These are phyloP conservation scores for Ganoderma sp. DNA, from an alignment of 1,284 basidiomycete genomes.

Conservation along the genomic window DNA sequence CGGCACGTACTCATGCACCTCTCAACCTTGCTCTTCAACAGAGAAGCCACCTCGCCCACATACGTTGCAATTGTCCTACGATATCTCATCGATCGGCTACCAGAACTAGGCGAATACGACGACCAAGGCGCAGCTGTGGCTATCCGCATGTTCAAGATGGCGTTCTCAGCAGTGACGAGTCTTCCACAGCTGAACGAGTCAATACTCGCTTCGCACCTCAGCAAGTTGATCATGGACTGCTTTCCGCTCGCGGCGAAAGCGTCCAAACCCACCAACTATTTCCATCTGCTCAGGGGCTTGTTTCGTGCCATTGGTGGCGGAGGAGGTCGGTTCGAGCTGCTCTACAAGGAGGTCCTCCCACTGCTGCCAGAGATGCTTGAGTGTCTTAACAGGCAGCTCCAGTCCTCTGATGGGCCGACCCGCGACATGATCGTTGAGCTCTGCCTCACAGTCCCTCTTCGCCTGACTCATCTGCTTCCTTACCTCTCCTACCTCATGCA, in stretches of 20 bases:
- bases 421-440: constrained; percentile 96
- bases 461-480: constrained; percentile 94
- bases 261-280: constrained; percentile 91
- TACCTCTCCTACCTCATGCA: constrained; percentile 98
- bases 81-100: constrained; percentile 86
- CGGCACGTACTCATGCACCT: constrained; percentile 86
- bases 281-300: constrained; percentile 90
- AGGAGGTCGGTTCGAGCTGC: constrained; percentile 91
- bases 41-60: constrained; percentile 86
- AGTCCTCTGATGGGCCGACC: constrained; percentile 76
- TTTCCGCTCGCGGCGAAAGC: constrained; percentile 95
- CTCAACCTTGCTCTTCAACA: constrained; percentile 85
- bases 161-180: constrained; percentile 88
- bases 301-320: constrained; percentile 97
- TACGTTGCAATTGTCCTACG: constrained; percentile 92
- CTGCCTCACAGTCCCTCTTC: constrained; percentile 95
- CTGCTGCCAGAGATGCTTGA: constrained; percentile 98
- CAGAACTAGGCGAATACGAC: constrained; percentile 86
- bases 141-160: constrained; percentile 95
- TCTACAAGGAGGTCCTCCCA: constrained; percentile 97
- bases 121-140: constrained; percentile 82
- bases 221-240: constrained; percentile 96
- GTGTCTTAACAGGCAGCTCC: constrained; percentile 90
- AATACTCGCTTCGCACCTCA: constrained; percentile 91
- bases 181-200: constrained; percentile 87